A percentile compares a stretch with the other conserved stretches of the same genome.
Evolutionary conservation across 2,329 filamentous ascomycete species (phyloP).

Genomic region (Stachybotrys elegans): DNA sequence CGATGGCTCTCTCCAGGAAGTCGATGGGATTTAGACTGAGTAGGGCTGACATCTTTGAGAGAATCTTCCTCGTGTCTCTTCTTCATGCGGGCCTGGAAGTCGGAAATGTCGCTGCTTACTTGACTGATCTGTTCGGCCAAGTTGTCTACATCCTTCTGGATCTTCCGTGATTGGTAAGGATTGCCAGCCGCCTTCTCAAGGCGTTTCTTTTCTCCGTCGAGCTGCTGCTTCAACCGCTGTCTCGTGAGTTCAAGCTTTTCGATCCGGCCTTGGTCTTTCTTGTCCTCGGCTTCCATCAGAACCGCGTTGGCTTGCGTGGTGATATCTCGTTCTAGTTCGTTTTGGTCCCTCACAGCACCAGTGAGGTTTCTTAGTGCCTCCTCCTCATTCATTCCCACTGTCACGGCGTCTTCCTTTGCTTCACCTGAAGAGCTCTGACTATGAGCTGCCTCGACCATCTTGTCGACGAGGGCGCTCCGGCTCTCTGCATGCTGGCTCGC

Average conservation of each 20-base stretch:
- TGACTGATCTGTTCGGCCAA: constrained; percentile 60
- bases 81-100: constrained; percentile 78
- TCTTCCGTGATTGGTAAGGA: constrained; percentile 48
- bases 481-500: constrained; percentile 15
- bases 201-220: constrained; percentile 48
- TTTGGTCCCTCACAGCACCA: constrained; percentile 73
- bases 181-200: constrained; percentile 39
- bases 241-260: constrained; percentile 50
- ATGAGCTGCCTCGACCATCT: constrained; percentile 26
- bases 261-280: constrained; percentile 58
- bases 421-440: constrained; percentile 6
- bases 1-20: constrained; percentile 77
- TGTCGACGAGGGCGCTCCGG: constrained; percentile 19
- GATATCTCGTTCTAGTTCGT: constrained; percentile 87
- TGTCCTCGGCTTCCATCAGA: constrained; percentile 57
- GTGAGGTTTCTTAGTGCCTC: constrained; percentile 58
- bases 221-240: constrained; percentile 59
- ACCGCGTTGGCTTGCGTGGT: constrained; percentile 55
- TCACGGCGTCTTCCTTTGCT: constrained; percentile 8
- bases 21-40: constrained; percentile 47
- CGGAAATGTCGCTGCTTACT: constrained; percentile 66
- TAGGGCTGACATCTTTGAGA: constrained; percentile 28
- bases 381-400: constrained; percentile 47
- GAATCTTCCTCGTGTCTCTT: constrained; percentile 59
- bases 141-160: constrained; percentile 61